Evolutionary conservation across 1,139 yeast genomes (phyloP), one percentile per base, ranked within the genome.

Genomic region (Debaryomyces subglobosus): DNA sequence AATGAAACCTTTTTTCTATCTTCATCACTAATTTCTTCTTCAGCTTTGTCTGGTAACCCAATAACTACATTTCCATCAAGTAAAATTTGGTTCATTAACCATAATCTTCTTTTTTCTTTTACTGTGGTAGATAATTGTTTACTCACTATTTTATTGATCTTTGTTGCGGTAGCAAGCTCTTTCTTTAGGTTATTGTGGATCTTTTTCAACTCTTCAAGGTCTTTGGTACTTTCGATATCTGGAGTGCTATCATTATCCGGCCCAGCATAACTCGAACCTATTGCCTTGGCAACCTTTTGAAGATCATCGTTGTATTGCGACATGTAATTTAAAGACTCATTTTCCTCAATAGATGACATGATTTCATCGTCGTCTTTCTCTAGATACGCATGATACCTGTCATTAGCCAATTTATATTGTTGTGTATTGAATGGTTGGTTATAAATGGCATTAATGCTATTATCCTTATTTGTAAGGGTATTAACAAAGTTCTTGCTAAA

Each of bases 11-110:
- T 57, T 40, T 60, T 65, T 4, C 20, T 16, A 30, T 40, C 37
- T 21, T 60, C 54, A 10, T 49, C 52, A 29, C 49, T 52, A 6
- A 53, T 49, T 5, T 55, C 61, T 37, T 51, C 52, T 8, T 53
- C 48, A 3, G 54, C 58, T 29, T 55, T 59, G 1, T 63, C 63
- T 2, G 77, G 78, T 16, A 75, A 62, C 4, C 77, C 77, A 15
- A 72, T 52, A 43, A 63, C 58, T 23, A 78, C 59, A 52, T 82
- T 72, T 29, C 74, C 76, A 59, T 85, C 86, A 38, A 87, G 58
- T 21, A 86, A 61, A 27, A 72, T 56, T 60, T 88, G 92, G 55
- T 83, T 86, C 23, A 75, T 73, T 4, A 75, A 55, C 86, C 89
- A 83, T 39, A 77, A 64, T 43, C 67, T 66, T 45, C 82, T 62